A percentile compares a stretch with the other conserved stretches of the same genome.
Evolutionary conservation across 2,329 filamentous ascomycete species (phyloP).

Genomic region (Zalaria obscura): DNA sequence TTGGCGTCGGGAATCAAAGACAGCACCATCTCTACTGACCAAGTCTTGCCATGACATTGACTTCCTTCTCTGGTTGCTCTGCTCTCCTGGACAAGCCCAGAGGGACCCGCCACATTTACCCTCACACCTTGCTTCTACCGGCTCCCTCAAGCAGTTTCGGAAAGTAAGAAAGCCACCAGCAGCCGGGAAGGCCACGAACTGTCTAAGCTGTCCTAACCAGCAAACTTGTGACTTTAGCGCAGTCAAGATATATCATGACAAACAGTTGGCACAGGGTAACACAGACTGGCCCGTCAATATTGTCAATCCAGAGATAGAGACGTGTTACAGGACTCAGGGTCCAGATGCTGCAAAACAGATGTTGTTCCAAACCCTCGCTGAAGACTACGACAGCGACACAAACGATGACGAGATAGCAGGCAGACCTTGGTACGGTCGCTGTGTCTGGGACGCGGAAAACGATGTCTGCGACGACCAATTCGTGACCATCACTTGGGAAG

Average conservation of each 20-base stretch:
- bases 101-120: conserved; percentile 54
- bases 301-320: conserved; percentile 85
- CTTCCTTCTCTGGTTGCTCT: conserved; percentile 80
- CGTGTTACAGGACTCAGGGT: conserved; percentile 39
- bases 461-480: conserved; percentile 87
- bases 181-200: conserved; percentile 73
- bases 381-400: conserved; percentile 40
- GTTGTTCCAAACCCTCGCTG: conserved; percentile 32
- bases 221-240: conserved; percentile 72
- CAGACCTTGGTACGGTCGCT: conserved; percentile 72
- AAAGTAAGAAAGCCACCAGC: conserved; percentile 58
- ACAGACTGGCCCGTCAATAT: conserved; percentile 73
- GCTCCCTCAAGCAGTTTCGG: conserved; percentile 65
- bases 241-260: conserved; percentile 64
- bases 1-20: conserved; percentile 69
- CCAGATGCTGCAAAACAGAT: conserved; percentile 35
- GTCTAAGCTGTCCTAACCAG: conserved; percentile 64
- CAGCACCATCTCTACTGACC: conserved; percentile 72
- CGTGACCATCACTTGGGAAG: conserved; percentile 79
- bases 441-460: conserved; percentile 87
- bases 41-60: conserved; percentile 97
- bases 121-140: conserved; percentile 58
- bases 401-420: conserved; percentile 32
- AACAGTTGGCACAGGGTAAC: conserved; percentile 51
- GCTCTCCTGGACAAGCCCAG: conserved; percentile 43